Evolutionary conservation across 2,329 filamentous ascomycete genomes (phyloP), one percentile per base, ranked within the genome.

Genomic region (Colletotrichum endophyticum): DNA sequence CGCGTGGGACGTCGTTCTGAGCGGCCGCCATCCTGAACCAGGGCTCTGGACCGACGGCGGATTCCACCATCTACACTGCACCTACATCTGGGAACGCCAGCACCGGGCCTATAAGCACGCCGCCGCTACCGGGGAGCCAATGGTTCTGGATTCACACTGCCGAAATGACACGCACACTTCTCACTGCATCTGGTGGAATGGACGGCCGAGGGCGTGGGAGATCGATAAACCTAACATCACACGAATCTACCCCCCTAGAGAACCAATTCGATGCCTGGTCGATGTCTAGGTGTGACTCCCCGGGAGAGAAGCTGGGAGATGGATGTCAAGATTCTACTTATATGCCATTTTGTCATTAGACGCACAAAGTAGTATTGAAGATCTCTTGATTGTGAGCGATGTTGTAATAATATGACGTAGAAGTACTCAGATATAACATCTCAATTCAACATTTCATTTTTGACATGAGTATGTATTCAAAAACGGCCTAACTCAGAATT

Each of bases 31-130:
- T 28, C 64, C 44, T n/a, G 28, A 39, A 0, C 8, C 4, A 6
- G 19, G 49, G 22, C 49, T 59, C 16, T 69, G 49, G 66, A 69
- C 49, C 13, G 49, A 69, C 30, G 49, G 66, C 22, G 66, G 30
- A 12, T 69, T 57, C 9, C 30, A 69, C 30, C 49, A 69, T 25
- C 49, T 69, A 15, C 49, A 69, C 15, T 69, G 49, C 49, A 39
- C n/a, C 5, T 59, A 69, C 3, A 13, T 59, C 6, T 59, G 44
- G 66, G 66, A 69, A n/a, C 44, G 30, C n/a, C 49, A 69, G 30
- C 49, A 53, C 49, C 49, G 30, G 9, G 66, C 49, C 9, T 36
- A 69, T 12, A n/a, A 9, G 30, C 49, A 27, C 22, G 49, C 49
- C 6, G 28, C 15, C 2, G 49, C 30, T 32, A 27, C 49, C 11